Conservation (phyloP, 108 stramenopile species). For the Fragilaria crotonensis region DNA sequence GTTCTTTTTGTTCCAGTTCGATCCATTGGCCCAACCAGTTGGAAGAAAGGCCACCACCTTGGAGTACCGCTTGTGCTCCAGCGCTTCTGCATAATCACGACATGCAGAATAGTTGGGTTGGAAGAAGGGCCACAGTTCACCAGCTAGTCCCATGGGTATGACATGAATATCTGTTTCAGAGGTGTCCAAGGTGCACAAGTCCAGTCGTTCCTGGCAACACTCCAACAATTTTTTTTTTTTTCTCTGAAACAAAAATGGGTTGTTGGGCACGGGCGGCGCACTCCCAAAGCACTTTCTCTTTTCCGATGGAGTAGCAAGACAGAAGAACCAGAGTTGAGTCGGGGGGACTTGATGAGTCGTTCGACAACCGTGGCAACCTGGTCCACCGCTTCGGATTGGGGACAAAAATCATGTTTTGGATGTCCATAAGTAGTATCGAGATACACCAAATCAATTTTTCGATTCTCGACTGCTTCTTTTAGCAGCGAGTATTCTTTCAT, state of each 20-base stretch:
- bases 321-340: slow-evolving; percentile 41
- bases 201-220: slow-evolving; percentile 22
- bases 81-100: slow-evolving; percentile 31
- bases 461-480: slow-evolving; percentile 14
- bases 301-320: slow-evolving; percentile 65
- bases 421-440: slow-evolving; percentile 65
- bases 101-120: slow-evolving; percentile 38
- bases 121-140: slow-evolving; percentile 57
- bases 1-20: slow-evolving; percentile 59
- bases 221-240: slow-evolving; percentile 38
- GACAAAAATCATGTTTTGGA: slow-evolving; percentile 50
- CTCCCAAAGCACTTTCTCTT: slow-evolving; percentile 58
- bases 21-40: slow-evolving; percentile 59
- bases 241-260: slow-evolving; percentile 33
- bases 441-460: slow-evolving; percentile 36
- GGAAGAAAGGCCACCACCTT: slow-evolving; percentile 59
- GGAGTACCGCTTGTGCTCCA: slow-evolving; percentile 25
- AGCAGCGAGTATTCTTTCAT: slow-evolving; percentile 48
- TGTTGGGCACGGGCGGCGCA: slow-evolving; percentile 26
- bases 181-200: slow-evolving; percentile 34
- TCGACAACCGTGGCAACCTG: slow-evolving; percentile 25
- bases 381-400: slow-evolving; percentile 48
- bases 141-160: slow-evolving; percentile 47
- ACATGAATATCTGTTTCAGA: slow-evolving; percentile 40
- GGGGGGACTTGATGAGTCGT: slow-evolving; percentile 14